Conservation (phyloP, 1,284 basidiomycete species). For the Leccinum solheimii region DNA sequence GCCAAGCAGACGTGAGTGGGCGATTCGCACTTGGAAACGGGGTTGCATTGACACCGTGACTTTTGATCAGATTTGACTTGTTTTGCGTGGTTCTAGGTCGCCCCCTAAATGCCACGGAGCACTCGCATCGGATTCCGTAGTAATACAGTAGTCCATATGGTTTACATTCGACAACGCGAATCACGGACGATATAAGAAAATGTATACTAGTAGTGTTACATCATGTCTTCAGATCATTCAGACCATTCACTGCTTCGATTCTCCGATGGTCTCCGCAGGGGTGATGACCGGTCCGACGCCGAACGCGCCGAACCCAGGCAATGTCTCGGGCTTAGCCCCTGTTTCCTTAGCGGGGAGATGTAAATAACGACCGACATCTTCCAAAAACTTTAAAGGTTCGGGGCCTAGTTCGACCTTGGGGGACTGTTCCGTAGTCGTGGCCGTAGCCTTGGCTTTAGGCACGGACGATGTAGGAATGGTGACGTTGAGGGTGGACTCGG, state of each 20-base stretch:
- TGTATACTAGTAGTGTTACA: background rate
- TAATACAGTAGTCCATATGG: slow-evolving; percentile 1
- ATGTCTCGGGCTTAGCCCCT: slow-evolving; percentile 17
- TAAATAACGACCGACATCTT: slow-evolving; percentile 14
- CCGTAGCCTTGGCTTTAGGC: slow-evolving; percentile 7
- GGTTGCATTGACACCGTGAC: background rate
- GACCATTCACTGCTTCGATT: slow-evolving; percentile 8
- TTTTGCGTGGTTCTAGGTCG: background rate
- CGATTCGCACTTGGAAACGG: background rate
- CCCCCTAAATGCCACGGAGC: background rate
- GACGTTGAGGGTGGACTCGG: slow-evolving; percentile 26
- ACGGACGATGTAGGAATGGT: slow-evolving; percentile 27
- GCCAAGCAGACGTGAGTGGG: slow-evolving; percentile 22
- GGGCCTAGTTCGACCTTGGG: slow-evolving; percentile 29
- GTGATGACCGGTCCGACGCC: slow-evolving; percentile 27
- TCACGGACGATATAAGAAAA: slow-evolving; percentile 7
- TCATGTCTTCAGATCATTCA: background rate
- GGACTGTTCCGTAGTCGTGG: background rate
- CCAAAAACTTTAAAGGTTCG: slow-evolving; percentile 10
- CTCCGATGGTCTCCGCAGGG: slow-evolving; percentile 31
- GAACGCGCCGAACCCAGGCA: slow-evolving; percentile 29
- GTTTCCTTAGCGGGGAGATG: slow-evolving; percentile 21
- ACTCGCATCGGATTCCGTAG: background rate
- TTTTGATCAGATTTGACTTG: slow-evolving; percentile 15
- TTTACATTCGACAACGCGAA: background rate